Evolutionary conservation across 2,329 filamentous ascomycete species (phyloP), one percentile per base, ranked within the genome.

Genomic region (Chrysosporium keratinophilum): DNA sequence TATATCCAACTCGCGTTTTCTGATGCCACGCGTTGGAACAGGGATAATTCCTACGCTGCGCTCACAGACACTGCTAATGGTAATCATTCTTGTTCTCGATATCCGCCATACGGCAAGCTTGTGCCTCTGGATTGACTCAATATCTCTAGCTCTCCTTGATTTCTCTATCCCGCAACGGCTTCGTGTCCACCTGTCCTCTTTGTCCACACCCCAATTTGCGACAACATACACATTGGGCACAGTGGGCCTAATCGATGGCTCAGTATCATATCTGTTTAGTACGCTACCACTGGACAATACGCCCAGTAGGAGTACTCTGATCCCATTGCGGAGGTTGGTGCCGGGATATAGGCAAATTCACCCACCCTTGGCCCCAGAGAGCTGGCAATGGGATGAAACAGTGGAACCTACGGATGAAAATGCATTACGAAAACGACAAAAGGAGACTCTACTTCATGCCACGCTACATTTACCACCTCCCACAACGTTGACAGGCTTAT

Each of bases 241-340:
- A 41, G 80, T 94, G 14, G 93, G 91, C 56, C 78, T 95, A 35
- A 90, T 98, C 50, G 91, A 97, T 72, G 93, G 93, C 67, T 95
- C 89, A n/a, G 80, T 98, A 54, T 95, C 90, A 12, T 98, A 97
- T 71, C 81, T 98, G 52, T 97, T 95, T 74, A 94, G 89, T 47
- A 95, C 88, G 2, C 77, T 93, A 7, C 83, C 88, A 11, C 78
- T 97, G 54, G 73, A 76, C 39, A 76, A 83, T 50, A 73, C 80
- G 17, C 71, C 73, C 59, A 88, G 76, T 69, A 80, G 82, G 69
- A 95, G 88, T 62, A 82, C 84, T 46, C 74, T 79, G 19, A 84
- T 96, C 37, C 82, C 88, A 12, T 75, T 98, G 9, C 84, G 84
- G 33, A 79, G 84, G 60, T 78, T 96, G 19, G 80, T 95, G 48